Evolutionary conservation across 495 filamentous ascomycete genomes (phyloP).

Genomic region (Acidomyces sp.): DNA sequence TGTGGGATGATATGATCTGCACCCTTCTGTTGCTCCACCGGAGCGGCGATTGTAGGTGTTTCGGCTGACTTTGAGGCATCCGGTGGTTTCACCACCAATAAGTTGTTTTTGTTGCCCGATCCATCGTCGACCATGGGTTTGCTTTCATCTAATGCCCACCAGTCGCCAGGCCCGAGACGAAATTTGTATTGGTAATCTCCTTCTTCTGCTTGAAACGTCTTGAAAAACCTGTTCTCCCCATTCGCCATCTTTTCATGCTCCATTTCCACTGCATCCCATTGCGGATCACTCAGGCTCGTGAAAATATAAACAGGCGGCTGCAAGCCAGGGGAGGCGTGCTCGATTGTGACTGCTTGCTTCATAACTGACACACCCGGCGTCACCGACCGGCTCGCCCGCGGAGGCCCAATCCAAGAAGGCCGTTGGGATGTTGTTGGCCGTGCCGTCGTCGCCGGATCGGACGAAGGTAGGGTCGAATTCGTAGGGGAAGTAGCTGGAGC

Average conservation of each 20-base stretch:
- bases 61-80: not conserved
- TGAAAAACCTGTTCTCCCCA: conserved; percentile 24
- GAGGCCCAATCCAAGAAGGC: conserved; percentile 21
- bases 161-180: conserved; percentile 46
- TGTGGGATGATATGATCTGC: too few relatives aligned
- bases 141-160: conserved; percentile 51
- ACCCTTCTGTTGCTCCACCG: too few relatives aligned
- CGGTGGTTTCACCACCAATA: conserved; percentile 30
- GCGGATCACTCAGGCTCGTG: conserved; percentile 49
- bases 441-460: too few relatives aligned
- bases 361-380: conserved; percentile 6
- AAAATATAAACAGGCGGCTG: conserved; percentile 51
- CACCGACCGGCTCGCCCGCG: not conserved
- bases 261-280: conserved; percentile 53
- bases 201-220: conserved; percentile 32
- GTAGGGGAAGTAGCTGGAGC: too few relatives aligned
- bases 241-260: conserved; percentile 23
- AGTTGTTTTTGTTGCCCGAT: conserved; percentile 46
- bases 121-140: conserved; percentile 41
- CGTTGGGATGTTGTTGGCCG: not conserved
- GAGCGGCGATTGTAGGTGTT: not conserved
- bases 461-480: too few relatives aligned
- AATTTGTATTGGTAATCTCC: conserved; percentile 58
- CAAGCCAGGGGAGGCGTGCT: conserved; percentile 42
- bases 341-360: conserved; percentile 37